Conservation (phyloP, 2,329 filamentous ascomycete species). For the Hypoxylon sp. region DNA sequence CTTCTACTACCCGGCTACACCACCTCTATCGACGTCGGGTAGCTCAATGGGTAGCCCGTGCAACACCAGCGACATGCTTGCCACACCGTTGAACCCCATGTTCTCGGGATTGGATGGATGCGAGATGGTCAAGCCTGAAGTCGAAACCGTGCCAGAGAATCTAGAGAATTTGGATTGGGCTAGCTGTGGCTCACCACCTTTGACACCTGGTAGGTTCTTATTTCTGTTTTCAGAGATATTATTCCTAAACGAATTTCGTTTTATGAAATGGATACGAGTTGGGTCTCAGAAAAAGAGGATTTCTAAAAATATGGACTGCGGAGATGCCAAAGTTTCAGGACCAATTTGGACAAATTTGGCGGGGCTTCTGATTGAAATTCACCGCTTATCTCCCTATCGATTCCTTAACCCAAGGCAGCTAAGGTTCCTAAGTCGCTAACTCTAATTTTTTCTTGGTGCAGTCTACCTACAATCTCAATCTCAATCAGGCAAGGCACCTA, state of each 20-base stretch:
- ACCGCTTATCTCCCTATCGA: constrained; percentile 41
- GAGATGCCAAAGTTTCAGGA: constrained; percentile 16
- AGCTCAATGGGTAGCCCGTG: constrained; percentile 91
- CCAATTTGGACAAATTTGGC: constrained; percentile 29
- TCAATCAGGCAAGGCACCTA: constrained; percentile 63
- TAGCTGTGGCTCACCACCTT: constrained; percentile 82
- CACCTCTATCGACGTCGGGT: constrained; percentile 86
- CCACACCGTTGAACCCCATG: constrained; percentile 86
- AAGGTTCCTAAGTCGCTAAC: constrained; percentile 49
- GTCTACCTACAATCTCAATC: constrained; percentile 60
- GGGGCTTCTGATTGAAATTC: constrained; percentile 38
- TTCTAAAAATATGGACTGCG: constrained; percentile 32
- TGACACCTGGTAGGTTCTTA: constrained; percentile 85
- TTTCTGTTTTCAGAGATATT: constrained; percentile 16
- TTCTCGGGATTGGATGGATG: constrained; percentile 80
- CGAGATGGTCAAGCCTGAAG: constrained; percentile 78
- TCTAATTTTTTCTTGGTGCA: constrained; percentile 43
- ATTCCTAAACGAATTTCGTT: constrained; percentile 12
- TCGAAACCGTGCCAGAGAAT: constrained; percentile 78
- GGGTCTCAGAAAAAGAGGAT: constrained; percentile 13
- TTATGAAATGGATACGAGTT: constrained; percentile 21
- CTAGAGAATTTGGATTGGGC: constrained; percentile 83
- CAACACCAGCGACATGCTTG: constrained; percentile 77
- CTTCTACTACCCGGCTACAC: constrained; percentile 86
- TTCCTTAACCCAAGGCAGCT: constrained; percentile 24